Evolutionary conservation across 208 protist species (phyloP).

Genomic region (Angomonas ambiguus): DNA sequence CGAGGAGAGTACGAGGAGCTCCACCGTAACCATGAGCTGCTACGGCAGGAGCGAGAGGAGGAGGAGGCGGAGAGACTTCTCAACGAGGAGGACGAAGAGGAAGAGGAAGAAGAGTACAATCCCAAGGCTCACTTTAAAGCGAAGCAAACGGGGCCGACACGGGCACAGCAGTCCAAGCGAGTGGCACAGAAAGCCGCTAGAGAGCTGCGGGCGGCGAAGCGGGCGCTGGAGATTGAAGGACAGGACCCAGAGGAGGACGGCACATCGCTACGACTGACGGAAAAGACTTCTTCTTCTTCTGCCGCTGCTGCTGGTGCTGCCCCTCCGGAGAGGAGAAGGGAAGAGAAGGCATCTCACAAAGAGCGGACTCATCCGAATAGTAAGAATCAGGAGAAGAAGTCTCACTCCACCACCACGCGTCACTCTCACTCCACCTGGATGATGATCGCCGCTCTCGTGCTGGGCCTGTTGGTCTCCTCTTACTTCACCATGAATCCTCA

Average conservation of each 20-base stretch:
- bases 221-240: neutral
- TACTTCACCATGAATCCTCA: neutral
- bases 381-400: neutral
- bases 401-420: neutral
- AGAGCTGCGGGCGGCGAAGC: neutral
- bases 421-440: neutral
- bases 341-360: neutral
- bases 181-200: neutral
- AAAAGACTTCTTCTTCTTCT: too few relatives aligned
- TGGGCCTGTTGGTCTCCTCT: neutral
- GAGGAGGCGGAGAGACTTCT: neutral
- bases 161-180: neutral
- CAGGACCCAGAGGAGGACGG: neutral
- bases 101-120: neutral
- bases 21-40: neutral
- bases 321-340: neutral
- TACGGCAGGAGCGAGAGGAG: constrained; percentile 3
- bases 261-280: neutral
- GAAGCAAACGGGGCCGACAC: neutral
- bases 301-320: too few relatives aligned
- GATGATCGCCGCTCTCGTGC: neutral
- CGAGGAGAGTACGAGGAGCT: constrained; percentile 3
- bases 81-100: neutral
- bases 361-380: neutral
- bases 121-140: neutral